Conservation (phyloP, 2,329 filamentous ascomycete species). For the Ophiostoma novo-ulmi region DNA sequence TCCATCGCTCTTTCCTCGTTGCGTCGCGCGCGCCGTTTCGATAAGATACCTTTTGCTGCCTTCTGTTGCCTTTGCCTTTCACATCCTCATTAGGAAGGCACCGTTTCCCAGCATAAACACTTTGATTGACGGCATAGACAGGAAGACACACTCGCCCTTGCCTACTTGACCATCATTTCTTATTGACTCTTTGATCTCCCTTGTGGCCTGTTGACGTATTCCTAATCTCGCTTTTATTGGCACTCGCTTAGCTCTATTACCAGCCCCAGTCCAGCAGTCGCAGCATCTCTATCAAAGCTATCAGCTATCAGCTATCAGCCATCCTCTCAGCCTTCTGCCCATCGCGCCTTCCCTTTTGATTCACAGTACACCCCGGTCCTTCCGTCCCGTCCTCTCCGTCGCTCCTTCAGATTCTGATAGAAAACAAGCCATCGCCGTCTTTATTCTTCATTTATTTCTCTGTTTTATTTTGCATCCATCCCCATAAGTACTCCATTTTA, state of each 20-base stretch:
- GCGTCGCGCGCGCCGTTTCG: constrained; percentile 7
- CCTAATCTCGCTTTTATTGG: constrained; percentile 7
- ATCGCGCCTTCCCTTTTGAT: not conserved
- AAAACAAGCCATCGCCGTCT: not conserved
- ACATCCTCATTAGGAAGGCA: not conserved
- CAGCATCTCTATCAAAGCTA: not conserved
- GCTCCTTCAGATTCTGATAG: constrained; percentile 9
- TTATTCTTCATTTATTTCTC: not conserved
- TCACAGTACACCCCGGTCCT: constrained; percentile 5
- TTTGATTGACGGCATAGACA: not conserved
- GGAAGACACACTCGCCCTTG: not conserved
- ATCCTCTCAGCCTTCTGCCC: constrained; percentile 7
- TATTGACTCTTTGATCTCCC: not conserved
- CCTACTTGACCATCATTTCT: not conserved
- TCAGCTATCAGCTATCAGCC: not conserved
- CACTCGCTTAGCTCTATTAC: constrained; percentile 1
- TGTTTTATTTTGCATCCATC: not conserved
- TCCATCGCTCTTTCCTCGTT: constrained; percentile 15
- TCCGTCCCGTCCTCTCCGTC: constrained; percentile 22
- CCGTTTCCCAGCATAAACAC: not conserved
- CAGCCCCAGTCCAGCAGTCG: not conserved
- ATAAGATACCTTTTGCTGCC: not conserved
- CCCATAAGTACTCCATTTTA: not conserved
- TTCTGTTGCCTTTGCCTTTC: not conserved
- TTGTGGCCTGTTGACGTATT: not conserved